phyloP scores from a whole-genome alignment of 2,329 filamentous ascomycete species.

The Penicillium sp. region DNA sequence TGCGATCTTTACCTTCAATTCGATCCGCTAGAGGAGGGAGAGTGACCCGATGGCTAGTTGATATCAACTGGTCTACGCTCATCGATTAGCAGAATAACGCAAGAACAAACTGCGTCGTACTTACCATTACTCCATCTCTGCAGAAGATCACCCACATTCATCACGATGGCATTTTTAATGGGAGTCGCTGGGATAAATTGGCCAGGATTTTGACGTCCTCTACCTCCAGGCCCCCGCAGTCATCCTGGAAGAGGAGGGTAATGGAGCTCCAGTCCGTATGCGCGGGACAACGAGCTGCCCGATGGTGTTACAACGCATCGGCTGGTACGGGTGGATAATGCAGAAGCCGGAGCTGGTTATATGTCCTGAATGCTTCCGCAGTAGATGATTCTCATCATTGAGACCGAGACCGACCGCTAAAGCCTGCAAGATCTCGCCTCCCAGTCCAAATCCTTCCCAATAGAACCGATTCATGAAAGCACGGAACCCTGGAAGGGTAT shows the following conservation, averaged over 20 bases:
- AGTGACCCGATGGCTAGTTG: slow-evolving; percentile 61
- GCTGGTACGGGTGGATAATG: slow-evolving; percentile 62
- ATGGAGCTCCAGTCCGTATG: slow-evolving; percentile 63
- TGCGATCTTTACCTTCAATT: slow-evolving; percentile 46
- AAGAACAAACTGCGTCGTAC: slow-evolving; percentile 14
- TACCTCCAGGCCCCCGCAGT: slow-evolving; percentile 59
- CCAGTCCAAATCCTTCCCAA: slow-evolving; percentile 53
- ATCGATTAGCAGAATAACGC: slow-evolving; percentile 9
- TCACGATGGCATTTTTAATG: slow-evolving; percentile 50
- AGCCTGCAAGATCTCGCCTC: slow-evolving; percentile 53
- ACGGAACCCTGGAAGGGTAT: slow-evolving; percentile 55
- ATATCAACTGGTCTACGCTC: slow-evolving; percentile 55
- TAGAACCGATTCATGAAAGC: slow-evolving; percentile 58
- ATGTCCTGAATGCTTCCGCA: slow-evolving; percentile 59
- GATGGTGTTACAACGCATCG: slow-evolving; percentile 50
- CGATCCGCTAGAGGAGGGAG: slow-evolving; percentile 51
- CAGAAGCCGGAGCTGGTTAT: slow-evolving; percentile 66
- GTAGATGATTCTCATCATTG: slow-evolving; percentile 53
- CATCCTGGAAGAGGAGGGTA: slow-evolving; percentile 62
- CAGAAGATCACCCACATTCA: slow-evolving; percentile 59
- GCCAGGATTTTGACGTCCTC: slow-evolving; percentile 50
- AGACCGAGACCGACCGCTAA: slow-evolving; percentile 58
- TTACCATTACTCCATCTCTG: slow-evolving; percentile 59
- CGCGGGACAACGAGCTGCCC: slow-evolving; percentile 57
- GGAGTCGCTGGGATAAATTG: slow-evolving; percentile 51